A percentile compares a stretch with the other conserved stretches of the same genome.
These are phyloP conservation scores for Acmispon strigosus DNA, from an alignment of 306 rosid species.

Conservation along the genomic window DNA sequence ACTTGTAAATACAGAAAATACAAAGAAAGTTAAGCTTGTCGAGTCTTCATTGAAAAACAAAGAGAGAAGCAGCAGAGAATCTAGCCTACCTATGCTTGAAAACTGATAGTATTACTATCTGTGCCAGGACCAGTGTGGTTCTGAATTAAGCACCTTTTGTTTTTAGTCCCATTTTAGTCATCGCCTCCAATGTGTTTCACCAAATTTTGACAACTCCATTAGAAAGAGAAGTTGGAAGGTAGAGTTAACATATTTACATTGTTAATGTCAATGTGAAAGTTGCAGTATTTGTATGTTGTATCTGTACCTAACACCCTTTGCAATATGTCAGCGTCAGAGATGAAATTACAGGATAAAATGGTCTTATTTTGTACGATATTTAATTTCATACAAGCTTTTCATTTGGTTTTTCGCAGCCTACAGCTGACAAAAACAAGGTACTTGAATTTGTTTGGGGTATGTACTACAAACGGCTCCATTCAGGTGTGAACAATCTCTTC, in stretches of 20 bases:
- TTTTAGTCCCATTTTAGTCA: neutral
- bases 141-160: neutral
- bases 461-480: no score
- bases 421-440: no score
- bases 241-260: neutral
- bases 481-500: no score
- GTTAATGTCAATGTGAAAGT: neutral
- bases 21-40: constrained; percentile 66
- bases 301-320: neutral
- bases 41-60: constrained; percentile 50
- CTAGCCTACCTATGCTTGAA: constrained; percentile 13
- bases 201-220: neutral
- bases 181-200: neutral
- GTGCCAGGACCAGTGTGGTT: neutral
- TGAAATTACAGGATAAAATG: neutral
- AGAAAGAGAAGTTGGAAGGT: neutral
- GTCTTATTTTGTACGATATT: neutral
- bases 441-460: no score
- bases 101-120: neutral
- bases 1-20: constrained; percentile 59
- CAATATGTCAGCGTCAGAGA: neutral
- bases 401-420: neutral
- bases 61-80: constrained; percentile 43
- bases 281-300: constrained; percentile 2
- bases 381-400: neutral